phyloP scores from a whole-genome alignment of 2,329 filamentous ascomycete species.

The Trichothecium sympodiale region DNA sequence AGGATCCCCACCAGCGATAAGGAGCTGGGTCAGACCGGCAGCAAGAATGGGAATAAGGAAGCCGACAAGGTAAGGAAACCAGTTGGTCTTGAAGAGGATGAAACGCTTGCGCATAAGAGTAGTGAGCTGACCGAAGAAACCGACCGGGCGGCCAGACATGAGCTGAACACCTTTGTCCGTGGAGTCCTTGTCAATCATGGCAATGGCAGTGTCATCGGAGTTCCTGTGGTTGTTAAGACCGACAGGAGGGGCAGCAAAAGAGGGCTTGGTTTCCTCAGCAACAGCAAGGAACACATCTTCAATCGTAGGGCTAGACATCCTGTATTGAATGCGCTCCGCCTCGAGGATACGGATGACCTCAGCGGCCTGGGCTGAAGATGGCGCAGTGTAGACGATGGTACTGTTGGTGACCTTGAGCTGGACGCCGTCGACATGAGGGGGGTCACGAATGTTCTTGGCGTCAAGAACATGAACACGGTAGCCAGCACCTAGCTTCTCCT shows the following conservation, averaged over 20 bases:
- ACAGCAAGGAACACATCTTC: constrained; percentile 65
- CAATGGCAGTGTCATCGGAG: constrained; percentile 1
- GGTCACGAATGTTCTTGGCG: constrained; percentile 22
- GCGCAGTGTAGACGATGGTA: constrained; percentile 57
- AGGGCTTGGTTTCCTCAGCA: constrained; percentile 30
- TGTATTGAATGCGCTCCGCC: constrained; percentile 49
- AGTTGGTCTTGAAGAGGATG: constrained; percentile 42
- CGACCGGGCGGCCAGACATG: constrained; percentile 45
- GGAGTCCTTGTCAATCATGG: constrained; percentile 6
- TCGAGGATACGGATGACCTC: constrained; percentile 58
- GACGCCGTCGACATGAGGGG: constrained; percentile 40
- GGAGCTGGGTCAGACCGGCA: constrained; percentile 62
- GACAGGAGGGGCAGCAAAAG: neutral
- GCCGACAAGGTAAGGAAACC: constrained; percentile 60
- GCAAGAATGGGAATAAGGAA: constrained; percentile 67
- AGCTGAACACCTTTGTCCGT: constrained; percentile 17
- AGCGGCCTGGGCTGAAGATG: constrained; percentile 56
- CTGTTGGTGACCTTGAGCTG: constrained; percentile 48
- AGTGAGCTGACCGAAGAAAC: constrained; percentile 46
- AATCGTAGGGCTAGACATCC: constrained; percentile 58
- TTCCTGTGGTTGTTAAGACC: neutral
- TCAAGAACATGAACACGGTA: constrained; percentile 18
- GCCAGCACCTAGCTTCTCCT: constrained; percentile 47
- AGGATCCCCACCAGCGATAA: constrained; percentile 33
- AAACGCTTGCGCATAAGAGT: constrained; percentile 55